Evolutionary conservation across 306 rosid genomes (phyloP), one percentile per base, ranked within the genome.

Genomic region (Oxytropis ochrocephala): DNA sequence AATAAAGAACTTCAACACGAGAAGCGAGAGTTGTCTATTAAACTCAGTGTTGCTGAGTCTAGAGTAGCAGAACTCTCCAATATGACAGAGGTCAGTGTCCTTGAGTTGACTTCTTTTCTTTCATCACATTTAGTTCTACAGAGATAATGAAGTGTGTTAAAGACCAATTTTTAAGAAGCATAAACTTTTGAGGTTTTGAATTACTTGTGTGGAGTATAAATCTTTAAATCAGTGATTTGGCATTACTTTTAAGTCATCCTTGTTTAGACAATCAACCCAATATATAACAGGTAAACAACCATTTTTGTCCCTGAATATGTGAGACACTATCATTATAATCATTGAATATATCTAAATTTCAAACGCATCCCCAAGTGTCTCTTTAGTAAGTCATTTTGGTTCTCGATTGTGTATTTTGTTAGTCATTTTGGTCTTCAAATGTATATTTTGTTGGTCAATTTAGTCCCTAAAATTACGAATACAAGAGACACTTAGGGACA

Each of bases 1-100:
- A 88, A 91, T 85, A 91, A 82, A 73, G 97, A 94, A 71, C 92
- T 94, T 76, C 97, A 85, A 68, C 85, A 81, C 2, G 92, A 91
- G 84, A 94, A 89, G 83, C 80, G 96, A 63, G 99, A 94, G 72
- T 72, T 94, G 66, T 73, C 77, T 3, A 69, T 89, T 62, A 91
- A 87, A 76, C 91, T 94, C 58, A 79, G 80, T 64, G 88, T 87
- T 66, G 87, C 92, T 72, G 91, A 91, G 72, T 78, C 95, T 50
- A 84, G 66, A 78, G 64, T 69, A 61, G 64, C 75, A 7, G 73
- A 80, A 9, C 91, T 93, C 75, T 83, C 97, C 79, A 83, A 74
- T 60, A 83, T 89, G 92, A 83, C 92, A 9, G 96, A 94, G 97
- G 99, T 89, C 27, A 67, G 85, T 41, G 19, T 64, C 78, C 41